Conservation (phyloP, 192 early-diverging fungal genomes). For the Backusella morwellensis region DNA sequence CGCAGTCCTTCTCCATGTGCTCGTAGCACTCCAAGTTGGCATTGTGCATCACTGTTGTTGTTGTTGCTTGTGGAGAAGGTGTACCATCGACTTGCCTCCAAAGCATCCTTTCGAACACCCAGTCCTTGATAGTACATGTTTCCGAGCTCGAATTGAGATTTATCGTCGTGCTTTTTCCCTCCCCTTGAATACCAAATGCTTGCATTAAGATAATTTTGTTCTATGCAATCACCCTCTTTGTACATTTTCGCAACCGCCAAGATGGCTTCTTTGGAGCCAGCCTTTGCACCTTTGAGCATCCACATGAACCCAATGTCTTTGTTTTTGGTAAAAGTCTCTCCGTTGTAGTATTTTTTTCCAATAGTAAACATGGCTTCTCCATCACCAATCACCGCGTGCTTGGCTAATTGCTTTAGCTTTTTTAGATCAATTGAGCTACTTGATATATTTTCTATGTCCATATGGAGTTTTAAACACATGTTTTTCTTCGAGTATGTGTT, state of each 20-base stretch:
- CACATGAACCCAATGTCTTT: not conserved
- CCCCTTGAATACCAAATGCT: slow-evolving; percentile 67
- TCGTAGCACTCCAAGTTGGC: not conserved
- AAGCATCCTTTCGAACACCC: slow-evolving; percentile 62
- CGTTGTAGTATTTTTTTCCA: too few species aligned
- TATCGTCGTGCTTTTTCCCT: slow-evolving; percentile 54
- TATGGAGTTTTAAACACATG: not conserved
- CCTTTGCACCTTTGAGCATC: not conserved
- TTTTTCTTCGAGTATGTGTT: not conserved
- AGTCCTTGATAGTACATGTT: slow-evolving; percentile 77
- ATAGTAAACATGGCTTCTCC: not conserved
- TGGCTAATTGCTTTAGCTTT: not conserved
- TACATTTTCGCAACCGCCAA: slow-evolving; percentile 30
- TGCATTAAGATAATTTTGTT: slow-evolving; percentile 60
- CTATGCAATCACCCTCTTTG: slow-evolving; percentile 70
- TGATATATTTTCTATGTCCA: not conserved
- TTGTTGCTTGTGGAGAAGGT: not conserved
- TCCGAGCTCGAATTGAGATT: slow-evolving; percentile 69
- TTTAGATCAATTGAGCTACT: not conserved
- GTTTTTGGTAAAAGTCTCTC: not conserved
- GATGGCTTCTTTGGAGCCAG: too few species aligned
- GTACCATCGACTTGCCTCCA: slow-evolving; percentile 61
- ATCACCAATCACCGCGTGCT: not conserved
- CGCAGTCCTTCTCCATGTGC: not conserved
- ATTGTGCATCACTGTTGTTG: not conserved